Base-by-base conservation (phyloP, 2,329 filamentous ascomycete genomes). In the Venturia effusa region DNA sequence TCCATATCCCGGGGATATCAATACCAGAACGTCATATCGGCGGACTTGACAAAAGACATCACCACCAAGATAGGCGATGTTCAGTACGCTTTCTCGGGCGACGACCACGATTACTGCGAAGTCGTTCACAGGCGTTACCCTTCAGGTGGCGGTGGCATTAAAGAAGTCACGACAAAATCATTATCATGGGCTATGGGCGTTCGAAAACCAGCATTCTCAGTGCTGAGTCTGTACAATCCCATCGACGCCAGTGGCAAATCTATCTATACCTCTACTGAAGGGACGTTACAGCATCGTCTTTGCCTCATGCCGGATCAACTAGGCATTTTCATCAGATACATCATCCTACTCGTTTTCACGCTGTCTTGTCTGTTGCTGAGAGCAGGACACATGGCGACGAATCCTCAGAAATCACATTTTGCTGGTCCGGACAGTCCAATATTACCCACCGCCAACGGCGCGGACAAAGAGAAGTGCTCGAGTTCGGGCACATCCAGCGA, bases 61-160 rank as follows among this genome's bases (percentile, higher is more conserved):
- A 79, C 96, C 51, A 82, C 87, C 66, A 89, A 87, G 67, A 81
- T 96, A 40, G 92, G 91, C 40, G 90, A 94, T 27, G 84, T 97
- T 15, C 81, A 85, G 3, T 88, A 94, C 68, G 88, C 92, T 54
- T 99, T 97, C 72, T 96, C 92, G 0, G 94, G 94, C 13, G 94
- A 99, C 70, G 94, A 99, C 72, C 94, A 99, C 77, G 94, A 99
- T 77, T 97, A 97, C 77, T 99, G 94, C 76, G 92, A 96, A 71
- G 78, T 97, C 7, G 81, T 87, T 0, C 94, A 99, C 74, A 84
- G 86, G 2, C 81, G 84, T 22, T 84, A 87, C 65, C 77, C 79
- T 0, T 82, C 80, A 5, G 83, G 81, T 32, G 84, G 88, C 39
- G 81, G 80, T 60, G 78, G 77, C 6, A 79, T 84, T 30, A 75